A percentile compares a stretch with the other conserved stretches of the same genome.
Evolutionary conservation across 2,329 filamentous ascomycete species (phyloP).

Genomic region (Penicillium janthinellum): DNA sequence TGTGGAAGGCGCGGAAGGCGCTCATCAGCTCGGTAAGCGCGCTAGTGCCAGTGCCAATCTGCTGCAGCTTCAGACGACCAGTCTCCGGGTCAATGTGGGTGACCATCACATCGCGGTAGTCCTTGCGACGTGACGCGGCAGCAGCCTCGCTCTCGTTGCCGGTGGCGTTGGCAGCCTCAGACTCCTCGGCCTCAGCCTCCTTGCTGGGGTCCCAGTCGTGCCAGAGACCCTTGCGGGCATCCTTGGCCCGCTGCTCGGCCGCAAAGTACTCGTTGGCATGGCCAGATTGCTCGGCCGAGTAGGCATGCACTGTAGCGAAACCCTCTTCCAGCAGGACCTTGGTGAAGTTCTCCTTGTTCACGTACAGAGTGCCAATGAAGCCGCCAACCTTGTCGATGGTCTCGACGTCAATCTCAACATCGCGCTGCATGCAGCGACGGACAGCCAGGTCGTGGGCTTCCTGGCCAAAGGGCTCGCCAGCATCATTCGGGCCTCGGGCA

Average conservation of each 20-base stretch:
- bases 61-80: conserved; percentile 85
- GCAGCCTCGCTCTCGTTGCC: conserved; percentile 58
- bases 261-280: conserved; percentile 84
- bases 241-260: conserved; percentile 87
- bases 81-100: conserved; percentile 80
- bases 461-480: conserved; percentile 89
- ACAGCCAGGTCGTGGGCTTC: conserved; percentile 92
- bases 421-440: conserved; percentile 84
- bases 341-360: conserved; percentile 94
- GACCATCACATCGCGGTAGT: conserved; percentile 92
- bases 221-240: conserved; percentile 85
- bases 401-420: conserved; percentile 93
- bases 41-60: conserved; percentile 82
- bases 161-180: conserved; percentile 50
- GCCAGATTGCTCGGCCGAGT: conserved; percentile 93
- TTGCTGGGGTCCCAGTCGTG: conserved; percentile 90
- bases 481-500: conserved; percentile 75
- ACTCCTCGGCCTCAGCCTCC: conserved; percentile 64
- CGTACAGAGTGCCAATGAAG: conserved; percentile 91
- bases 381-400: conserved; percentile 95
- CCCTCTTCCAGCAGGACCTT: conserved; percentile 93
- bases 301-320: conserved; percentile 85
- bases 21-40: conserved; percentile 86
- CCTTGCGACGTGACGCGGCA: conserved; percentile 64
- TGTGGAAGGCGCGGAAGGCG: conserved; percentile 87